Base-by-base conservation (phyloP, 1,284 basidiomycete genomes). In the Apiotrichum laibachii region DNA sequence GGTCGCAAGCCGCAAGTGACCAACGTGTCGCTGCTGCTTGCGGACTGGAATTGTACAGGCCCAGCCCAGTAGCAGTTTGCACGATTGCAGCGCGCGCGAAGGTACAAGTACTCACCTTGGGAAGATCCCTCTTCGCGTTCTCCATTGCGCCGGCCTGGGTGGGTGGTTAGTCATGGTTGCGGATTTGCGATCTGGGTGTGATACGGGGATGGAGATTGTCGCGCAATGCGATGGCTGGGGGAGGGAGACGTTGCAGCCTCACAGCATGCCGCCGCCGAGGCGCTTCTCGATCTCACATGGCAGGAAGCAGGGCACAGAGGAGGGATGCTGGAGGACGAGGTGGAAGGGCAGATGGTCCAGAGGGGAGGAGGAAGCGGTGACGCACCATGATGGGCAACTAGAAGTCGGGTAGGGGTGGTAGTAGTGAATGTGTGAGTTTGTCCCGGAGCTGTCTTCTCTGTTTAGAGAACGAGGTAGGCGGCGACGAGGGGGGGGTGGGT, bases 111-210 rank as follows among this genome's bases (percentile, higher is more conserved):
- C 22, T 47, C 46, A 78, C 79, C 76, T 88, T 93, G 71, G 85
- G 84, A 61, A 94, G 85, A 78, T 91, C 83, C 77, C 84, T 85
- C 83, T 88, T 91, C 67, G 92, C 92, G 76, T 92, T 92, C 65
- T 89, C 83, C 77, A 95, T 86, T 76, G 90, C 92, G 67, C 93
- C 93, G 58, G 92, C 92, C 92, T 80, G 54, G 15, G 26, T 31
- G 40, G 50, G 26, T 31, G 40, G 50, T 53, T 50, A 50, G 51
- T 53, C 31, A 43, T 52, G 18, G 26, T 8, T 3, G 33, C 18
- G 34, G 39, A 31, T 10, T n/a, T 16, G 37, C 15, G 37, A 37
- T 11, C 37, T 10, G 37, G 8, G 43, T 21, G 7, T 6, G 43
- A 11, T 21, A 31, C 2, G 39, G 22, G 22, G 21, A n/a, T 15